Percentiles rank a stretch among this genome's conserved stretches.
phyloP scores from a whole-genome alignment of 371 early-diverging fungal species.

The Mortierella sp. region DNA sequence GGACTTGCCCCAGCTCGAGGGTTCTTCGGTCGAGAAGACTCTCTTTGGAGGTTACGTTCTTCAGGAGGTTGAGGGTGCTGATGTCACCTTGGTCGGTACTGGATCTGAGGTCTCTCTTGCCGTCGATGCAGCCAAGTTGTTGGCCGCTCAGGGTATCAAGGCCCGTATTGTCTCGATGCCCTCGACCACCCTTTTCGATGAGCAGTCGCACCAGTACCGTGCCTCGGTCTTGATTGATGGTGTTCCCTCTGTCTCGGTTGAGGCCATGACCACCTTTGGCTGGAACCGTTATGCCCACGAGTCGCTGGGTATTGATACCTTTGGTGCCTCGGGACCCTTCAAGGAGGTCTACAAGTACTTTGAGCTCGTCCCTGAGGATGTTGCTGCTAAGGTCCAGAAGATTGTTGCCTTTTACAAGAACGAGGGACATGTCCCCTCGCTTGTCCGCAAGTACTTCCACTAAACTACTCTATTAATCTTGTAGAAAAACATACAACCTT shows the following conservation, averaged over 20 bases:
- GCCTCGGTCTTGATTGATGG: slow-evolving; percentile 85
- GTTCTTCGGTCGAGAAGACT: slow-evolving; percentile 86
- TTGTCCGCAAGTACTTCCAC: slow-evolving; percentile 59
- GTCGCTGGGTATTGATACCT: slow-evolving; percentile 94
- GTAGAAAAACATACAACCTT: background rate
- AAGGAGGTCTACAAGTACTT: slow-evolving; percentile 87
- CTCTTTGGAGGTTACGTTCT: slow-evolving; percentile 88
- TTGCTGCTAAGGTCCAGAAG: slow-evolving; percentile 86
- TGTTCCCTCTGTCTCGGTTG: slow-evolving; percentile 91
- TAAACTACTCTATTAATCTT: background rate
- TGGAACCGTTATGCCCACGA: slow-evolving; percentile 97
- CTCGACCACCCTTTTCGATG: slow-evolving; percentile 95
- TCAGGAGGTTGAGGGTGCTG: slow-evolving; percentile 69
- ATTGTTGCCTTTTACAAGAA: slow-evolving; percentile 83
- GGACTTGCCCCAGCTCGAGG: slow-evolving; percentile 93
- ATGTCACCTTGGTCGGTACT: slow-evolving; percentile 91
- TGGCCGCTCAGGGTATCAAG: slow-evolving; percentile 70
- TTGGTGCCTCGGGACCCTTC: slow-evolving; percentile 95
- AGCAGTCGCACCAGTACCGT: slow-evolving; percentile 91
- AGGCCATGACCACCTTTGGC: slow-evolving; percentile 94
- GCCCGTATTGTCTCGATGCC: slow-evolving; percentile 98
- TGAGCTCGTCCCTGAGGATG: slow-evolving; percentile 83
- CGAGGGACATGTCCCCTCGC: slow-evolving; percentile 47
- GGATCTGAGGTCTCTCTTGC: slow-evolving; percentile 97
- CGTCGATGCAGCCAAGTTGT: slow-evolving; percentile 86